Evolutionary conservation across 2,329 filamentous ascomycete species (phyloP), one percentile per base, ranked within the genome.

Genomic region (Tolypocladium endophyticum): DNA sequence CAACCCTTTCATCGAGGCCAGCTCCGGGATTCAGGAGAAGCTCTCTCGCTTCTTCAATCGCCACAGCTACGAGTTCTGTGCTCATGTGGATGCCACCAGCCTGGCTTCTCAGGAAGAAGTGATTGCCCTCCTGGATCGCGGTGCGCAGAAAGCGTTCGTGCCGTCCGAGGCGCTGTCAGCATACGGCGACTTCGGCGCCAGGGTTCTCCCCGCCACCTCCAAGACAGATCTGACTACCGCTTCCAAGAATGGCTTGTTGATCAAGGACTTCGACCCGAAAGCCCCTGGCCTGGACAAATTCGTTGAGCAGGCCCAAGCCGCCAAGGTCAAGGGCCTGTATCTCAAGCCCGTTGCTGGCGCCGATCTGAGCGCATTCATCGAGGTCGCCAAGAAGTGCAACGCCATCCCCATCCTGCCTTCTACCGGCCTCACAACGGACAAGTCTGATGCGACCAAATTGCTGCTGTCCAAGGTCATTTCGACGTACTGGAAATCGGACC

Each of bases 121-220:
- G 41, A 76, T 93, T 58, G 83, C 88, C 55, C 81, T 97, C 41
- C 84, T 99, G 59, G 90, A 99, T 72, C 84, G 86, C 64, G 94
- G 94, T 61, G 91, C 92, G 8, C 84, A 86, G 58, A 94, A 88
- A 71, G 87, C 94, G 63, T 94, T 97, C 72, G 89, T 96, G 57
- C 82, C 82, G 23, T 82, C 86, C 55, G 80, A 86, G 60, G 88
- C 91, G 70, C 77, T 95, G 58, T 77, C 79, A 11, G 75, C 80
- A 57, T 82, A 83, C 61, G 73, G 78, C 55, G 78, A 81, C 63
- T 85, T 83, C 63, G 82, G 80, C 52, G 75, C 79, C 52, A 78
- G 85, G 60, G 79, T 87, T 33, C 77, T 82, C 25, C 81, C 83
- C 2, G 74, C 77, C 28, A 76, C 83, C 16, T 74, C 74, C 16